Evolutionary conservation across 441 rosid species (phyloP).

Genomic region (Euphorbia celastroides): DNA sequence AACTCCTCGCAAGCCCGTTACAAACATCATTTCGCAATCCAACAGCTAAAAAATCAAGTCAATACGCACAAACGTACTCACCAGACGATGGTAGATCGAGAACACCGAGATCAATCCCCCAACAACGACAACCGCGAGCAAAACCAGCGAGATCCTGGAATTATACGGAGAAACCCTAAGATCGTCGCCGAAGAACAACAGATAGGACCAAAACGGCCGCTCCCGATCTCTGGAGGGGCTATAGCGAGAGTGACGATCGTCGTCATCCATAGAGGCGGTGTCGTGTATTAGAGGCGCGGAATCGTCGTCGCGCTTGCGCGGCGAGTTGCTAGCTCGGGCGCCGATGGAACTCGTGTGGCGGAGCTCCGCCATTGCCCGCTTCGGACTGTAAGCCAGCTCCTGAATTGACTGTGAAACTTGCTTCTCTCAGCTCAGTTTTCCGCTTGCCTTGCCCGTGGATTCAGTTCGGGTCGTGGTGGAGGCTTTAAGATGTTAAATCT

Average conservation of each 20-base stretch:
- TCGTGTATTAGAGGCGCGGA: constrained; percentile 72
- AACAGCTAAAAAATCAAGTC: neutral
- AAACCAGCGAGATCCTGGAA: constrained; percentile 48
- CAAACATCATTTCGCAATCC: neutral
- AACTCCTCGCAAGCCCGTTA: neutral
- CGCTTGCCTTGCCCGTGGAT: neutral
- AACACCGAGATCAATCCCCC: constrained; percentile 67
- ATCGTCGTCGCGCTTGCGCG: constrained; percentile 80
- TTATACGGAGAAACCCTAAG: constrained; percentile 58
- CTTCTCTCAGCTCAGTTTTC: neutral
- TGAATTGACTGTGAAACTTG: neutral
- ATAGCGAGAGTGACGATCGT: constrained; percentile 44
- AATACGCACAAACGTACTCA: constrained; percentile 20
- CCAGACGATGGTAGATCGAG: constrained; percentile 61
- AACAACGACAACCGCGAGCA: constrained; percentile 40
- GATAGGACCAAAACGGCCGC: constrained; percentile 57
- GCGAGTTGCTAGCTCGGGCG: constrained; percentile 75
- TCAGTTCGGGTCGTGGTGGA: constrained; percentile 1
- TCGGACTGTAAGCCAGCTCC: constrained; percentile 85
- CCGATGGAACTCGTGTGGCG: constrained; percentile 91
- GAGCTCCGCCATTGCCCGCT: constrained; percentile 85
- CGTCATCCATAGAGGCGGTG: constrained; percentile 40
- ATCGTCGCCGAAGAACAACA: constrained; percentile 61
- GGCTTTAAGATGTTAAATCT: constrained; percentile 6
- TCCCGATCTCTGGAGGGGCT: constrained; percentile 66